A percentile compares a stretch with the other conserved stretches of the same genome.
Evolutionary conservation across 169 alveolate species (phyloP).

Genomic region (Sarcocystis neurona): DNA sequence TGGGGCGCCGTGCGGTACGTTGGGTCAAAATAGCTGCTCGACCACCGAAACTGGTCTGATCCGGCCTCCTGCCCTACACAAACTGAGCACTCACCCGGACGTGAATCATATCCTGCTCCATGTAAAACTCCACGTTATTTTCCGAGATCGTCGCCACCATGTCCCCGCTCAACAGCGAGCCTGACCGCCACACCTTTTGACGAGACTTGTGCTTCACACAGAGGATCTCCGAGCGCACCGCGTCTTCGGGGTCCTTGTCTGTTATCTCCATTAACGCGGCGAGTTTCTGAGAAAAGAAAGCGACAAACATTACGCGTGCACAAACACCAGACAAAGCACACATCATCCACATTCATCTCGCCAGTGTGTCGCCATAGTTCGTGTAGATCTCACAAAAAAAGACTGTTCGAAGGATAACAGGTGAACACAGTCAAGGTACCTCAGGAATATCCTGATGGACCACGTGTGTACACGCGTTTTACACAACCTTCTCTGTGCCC

Average conservation of each 20-base stretch:
- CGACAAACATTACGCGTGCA: neutral
- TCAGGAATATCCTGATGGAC: neutral
- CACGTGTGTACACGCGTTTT: neutral
- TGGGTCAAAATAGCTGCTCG: too few species aligned
- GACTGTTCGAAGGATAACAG: too few species aligned
- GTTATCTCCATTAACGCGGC: slow-evolving; percentile 36
- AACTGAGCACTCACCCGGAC: slow-evolving; percentile 25
- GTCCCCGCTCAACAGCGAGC: slow-evolving; percentile 52
- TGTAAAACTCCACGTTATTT: slow-evolving; percentile 27
- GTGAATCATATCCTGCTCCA: slow-evolving; percentile 49
- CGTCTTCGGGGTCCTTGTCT: slow-evolving; percentile 26
- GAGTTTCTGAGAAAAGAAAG: slow-evolving; percentile 37
- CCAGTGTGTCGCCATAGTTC: too few species aligned
- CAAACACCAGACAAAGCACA: neutral
- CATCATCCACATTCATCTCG: too few species aligned
- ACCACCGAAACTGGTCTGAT: too few species aligned
- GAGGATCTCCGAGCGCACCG: slow-evolving; percentile 35
- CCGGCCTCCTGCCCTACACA: too few species aligned
- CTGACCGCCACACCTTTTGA: slow-evolving; percentile 36
- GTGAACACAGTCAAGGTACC: too few species aligned
- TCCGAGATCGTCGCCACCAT: neutral
- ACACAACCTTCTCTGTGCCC: neutral
- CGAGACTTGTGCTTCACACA: slow-evolving; percentile 25
- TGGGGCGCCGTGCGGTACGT: too few species aligned
- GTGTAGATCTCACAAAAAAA: too few species aligned